These are phyloP conservation scores for Neurospora sp. DNA, from an alignment of 495 filamentous ascomycete species.

Conservation along the genomic window DNA sequence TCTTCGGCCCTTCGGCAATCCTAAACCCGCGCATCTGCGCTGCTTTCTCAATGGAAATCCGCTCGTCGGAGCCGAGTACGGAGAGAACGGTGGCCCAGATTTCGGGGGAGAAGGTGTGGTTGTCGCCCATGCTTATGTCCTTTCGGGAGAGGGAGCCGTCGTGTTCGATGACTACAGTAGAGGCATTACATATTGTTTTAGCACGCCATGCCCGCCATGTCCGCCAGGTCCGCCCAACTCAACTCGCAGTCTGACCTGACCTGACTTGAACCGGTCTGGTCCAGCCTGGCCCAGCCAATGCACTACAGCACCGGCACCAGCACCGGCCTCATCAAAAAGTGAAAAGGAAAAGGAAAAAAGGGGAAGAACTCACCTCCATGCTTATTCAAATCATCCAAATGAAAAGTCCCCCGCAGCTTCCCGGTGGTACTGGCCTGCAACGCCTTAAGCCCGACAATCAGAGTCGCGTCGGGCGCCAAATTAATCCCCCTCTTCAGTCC, in stretches of 20 bases:
- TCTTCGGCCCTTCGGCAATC: slow-evolving; percentile 4
- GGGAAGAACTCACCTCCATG: slow-evolving; percentile 5
- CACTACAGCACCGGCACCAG: too few relatives aligned
- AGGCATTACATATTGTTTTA: too few relatives aligned
- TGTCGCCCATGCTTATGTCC: slow-evolving; percentile 19
- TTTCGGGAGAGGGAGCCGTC: slow-evolving; percentile 18
- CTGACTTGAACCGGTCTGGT: too few relatives aligned
- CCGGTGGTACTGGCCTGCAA: too few relatives aligned
- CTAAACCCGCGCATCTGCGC: slow-evolving; percentile 15
- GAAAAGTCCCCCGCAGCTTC: slow-evolving; percentile 7
- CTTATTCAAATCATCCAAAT: slow-evolving; percentile 20
- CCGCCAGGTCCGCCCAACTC: too few relatives aligned
- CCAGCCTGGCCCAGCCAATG: too few relatives aligned
- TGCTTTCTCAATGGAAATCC: slow-evolving; percentile 17
- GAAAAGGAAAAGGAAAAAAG: too few relatives aligned
- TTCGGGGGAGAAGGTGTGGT: slow-evolving; percentile 19
- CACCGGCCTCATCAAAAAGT: too few relatives aligned
- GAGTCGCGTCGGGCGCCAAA: slow-evolving; percentile 10
- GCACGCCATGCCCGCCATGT: too few relatives aligned
- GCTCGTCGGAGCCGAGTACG: slow-evolving; percentile 8
- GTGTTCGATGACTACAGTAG: slow-evolving; percentile 28
- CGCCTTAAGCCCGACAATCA: slow-evolving; percentile 5
- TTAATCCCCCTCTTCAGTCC: slow-evolving; percentile 20
- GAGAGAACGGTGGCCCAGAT: slow-evolving; percentile 9
- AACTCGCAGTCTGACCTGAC: too few relatives aligned